Evolutionary conservation across 1,284 basidiomycete species (phyloP), one percentile per base, ranked within the genome.

Genomic region (Cutaneotrichosporon cyanovorans): DNA sequence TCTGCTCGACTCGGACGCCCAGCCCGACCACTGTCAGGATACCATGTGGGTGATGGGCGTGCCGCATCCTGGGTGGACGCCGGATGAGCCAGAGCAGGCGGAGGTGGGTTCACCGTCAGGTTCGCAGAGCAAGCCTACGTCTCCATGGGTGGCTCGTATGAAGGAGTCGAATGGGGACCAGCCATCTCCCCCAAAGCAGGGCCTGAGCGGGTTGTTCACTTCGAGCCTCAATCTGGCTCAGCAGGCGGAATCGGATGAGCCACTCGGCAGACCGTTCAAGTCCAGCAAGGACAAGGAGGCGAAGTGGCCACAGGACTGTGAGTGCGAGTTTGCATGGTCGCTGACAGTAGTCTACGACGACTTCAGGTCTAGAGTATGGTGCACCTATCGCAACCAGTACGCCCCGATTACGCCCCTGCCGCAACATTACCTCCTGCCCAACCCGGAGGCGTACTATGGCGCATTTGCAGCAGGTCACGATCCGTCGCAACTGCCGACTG

Each of bases 351-450:
- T 95, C 67, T 89, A 90, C 63, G 76, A 80, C n/a, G 90, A 95
- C 71, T 95, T 92, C 68, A 82, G 82, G 1, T 87, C 86, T 0
- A 77, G 85, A 9, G 77, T 95, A 50, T 93, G 89, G 85, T 78
- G 90, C 44, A 93, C 90, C 0, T 96, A 95, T 70, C 84, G 91
- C n/a, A 83, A 81, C 2, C 84, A 90, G 44, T 93, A 92, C 57
- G 74, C 80, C 1, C 83, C 87, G 1, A 91, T 95, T 56, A 76
- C 82, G 20, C 83, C 88, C 54, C 42, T 72, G 11, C 58, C 66
- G 2, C 56, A 51, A 6, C 43, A 51, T 14, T 50, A 60, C 6
- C 61, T 72, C 19, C 55, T 66, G 5, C 68, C 68, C 0, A 58
- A 61, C 0, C 61, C 67, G 0, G 50, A 60, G 9, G 53, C 63